These are phyloP conservation scores for Medicago ruthenica DNA, from an alignment of 306 rosid species.

Conservation along the genomic window DNA sequence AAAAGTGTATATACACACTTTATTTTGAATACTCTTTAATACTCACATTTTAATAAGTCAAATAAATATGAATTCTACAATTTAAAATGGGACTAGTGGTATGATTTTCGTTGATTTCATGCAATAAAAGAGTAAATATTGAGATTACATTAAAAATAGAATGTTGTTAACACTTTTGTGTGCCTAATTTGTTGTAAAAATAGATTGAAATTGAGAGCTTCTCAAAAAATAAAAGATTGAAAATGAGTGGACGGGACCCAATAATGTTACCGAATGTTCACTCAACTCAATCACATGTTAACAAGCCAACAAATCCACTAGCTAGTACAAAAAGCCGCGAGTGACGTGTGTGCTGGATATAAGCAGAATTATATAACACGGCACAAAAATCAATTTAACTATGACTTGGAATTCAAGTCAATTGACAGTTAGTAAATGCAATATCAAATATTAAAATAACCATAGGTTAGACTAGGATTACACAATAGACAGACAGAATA, in stretches of 20 bases:
- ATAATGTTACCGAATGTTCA: slow-evolving; percentile 49
- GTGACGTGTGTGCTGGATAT: slow-evolving; percentile 23
- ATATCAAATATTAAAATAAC: not conserved
- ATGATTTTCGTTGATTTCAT: too few relatives aligned
- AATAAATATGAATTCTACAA: too few relatives aligned
- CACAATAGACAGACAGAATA: slow-evolving; percentile 14
- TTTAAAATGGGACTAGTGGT: too few relatives aligned
- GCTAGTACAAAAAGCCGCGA: not conserved
- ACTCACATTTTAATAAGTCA: too few relatives aligned
- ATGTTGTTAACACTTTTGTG: too few relatives aligned
- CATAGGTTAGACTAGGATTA: slow-evolving; percentile 1
- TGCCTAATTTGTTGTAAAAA: not conserved
- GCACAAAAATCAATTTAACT: slow-evolving; percentile 3
- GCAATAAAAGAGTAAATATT: too few relatives aligned
- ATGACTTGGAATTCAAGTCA: slow-evolving; percentile 51
- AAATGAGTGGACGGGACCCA: slow-evolving; percentile 47
- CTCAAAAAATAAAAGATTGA: not conserved
- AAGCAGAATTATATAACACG: slow-evolving; percentile 32
- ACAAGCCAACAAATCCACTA: not conserved
- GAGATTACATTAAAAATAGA: too few relatives aligned
- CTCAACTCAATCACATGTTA: slow-evolving; percentile 66
- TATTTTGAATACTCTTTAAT: too few relatives aligned
- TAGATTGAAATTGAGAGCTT: slow-evolving; percentile 16
- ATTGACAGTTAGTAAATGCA: not conserved
- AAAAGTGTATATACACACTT: too few relatives aligned